These are phyloP conservation scores for Aspergillus arachidicola DNA, from an alignment of 2,329 filamentous ascomycete species.

Conservation along the genomic window DNA sequence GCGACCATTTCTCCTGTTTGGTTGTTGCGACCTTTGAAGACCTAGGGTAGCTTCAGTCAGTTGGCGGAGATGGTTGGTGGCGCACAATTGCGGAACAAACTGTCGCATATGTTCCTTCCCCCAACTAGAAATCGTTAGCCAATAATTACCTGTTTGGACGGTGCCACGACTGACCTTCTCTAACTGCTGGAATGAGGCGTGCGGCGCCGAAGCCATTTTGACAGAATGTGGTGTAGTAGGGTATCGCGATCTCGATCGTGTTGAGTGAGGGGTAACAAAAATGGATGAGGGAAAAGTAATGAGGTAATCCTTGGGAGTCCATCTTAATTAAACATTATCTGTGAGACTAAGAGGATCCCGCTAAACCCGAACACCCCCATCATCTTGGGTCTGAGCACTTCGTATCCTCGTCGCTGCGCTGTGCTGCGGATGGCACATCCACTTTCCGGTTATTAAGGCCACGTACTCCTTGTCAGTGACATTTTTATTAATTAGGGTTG, in stretches of 20 bases:
- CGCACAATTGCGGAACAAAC: conserved; percentile 55
- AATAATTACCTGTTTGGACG: background rate
- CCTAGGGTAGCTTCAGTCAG: conserved; percentile 69
- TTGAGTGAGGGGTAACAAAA: conserved; percentile 1
- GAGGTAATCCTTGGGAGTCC: background rate
- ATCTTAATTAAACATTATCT: background rate
- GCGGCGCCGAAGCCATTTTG: background rate
- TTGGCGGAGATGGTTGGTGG: conserved; percentile 63
- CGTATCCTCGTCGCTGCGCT: background rate
- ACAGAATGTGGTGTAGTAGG: conserved; percentile 68
- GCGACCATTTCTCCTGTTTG: conserved; percentile 96
- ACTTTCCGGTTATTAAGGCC: background rate
- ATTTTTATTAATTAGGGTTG: background rate
- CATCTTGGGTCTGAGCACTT: background rate
- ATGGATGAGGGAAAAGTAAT: background rate
- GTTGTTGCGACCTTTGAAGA: conserved; percentile 97
- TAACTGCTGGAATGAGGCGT: conserved; percentile 92
- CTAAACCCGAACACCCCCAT: background rate
- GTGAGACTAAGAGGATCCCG: background rate
- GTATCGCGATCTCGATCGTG: conserved; percentile 68
- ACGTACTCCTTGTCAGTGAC: background rate
- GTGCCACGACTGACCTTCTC: conserved; percentile 66
- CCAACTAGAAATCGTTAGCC: conserved; percentile 57
- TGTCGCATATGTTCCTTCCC: conserved; percentile 97
- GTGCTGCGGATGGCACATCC: background rate